Conservation (phyloP, 192 early-diverging fungal species). For the Dissophora ornata region DNA sequence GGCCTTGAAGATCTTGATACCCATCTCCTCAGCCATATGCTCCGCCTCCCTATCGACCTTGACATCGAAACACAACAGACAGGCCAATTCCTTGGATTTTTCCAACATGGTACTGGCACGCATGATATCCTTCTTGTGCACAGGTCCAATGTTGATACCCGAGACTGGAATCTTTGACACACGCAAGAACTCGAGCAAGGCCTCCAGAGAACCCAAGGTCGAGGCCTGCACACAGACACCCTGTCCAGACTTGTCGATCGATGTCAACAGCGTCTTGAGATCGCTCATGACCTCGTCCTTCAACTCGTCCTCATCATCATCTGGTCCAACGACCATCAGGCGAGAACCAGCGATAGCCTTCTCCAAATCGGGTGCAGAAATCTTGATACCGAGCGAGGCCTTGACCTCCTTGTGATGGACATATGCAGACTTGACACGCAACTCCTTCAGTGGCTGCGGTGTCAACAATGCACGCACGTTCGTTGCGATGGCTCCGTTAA, state of each 20-base stretch:
- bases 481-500: constrained; percentile 95
- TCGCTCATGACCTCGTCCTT: constrained; percentile 97
- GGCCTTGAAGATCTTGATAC: constrained; percentile 93
- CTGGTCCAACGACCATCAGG: constrained; percentile 90
- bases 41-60: constrained; percentile 91
- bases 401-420: constrained; percentile 97
- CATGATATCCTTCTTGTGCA: constrained; percentile 97
- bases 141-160: constrained; percentile 96
- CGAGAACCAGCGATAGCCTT: constrained; percentile 98
- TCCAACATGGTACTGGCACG: constrained; percentile 94
- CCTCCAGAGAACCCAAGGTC: constrained; percentile 97
- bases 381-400: constrained; percentile 97
- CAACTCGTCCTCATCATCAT: constrained; percentile 96
- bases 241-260: constrained; percentile 84
- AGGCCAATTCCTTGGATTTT: constrained; percentile 82
- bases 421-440: constrained; percentile 96
- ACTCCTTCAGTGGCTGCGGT: constrained; percentile 98
- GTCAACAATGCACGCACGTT: constrained; percentile 93
- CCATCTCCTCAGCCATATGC: constrained; percentile 90
- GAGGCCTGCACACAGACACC: constrained; percentile 99
- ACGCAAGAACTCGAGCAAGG: constrained; percentile 92
- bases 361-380: constrained; percentile 92
- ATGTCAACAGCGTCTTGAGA: constrained; percentile 76
- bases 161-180: constrained; percentile 94
- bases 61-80: constrained; percentile 91